A percentile compares a stretch with the other conserved stretches of the same genome.
phyloP scores from a whole-genome alignment of 306 rosid genomes.

The Trifolium repens region DNA sequence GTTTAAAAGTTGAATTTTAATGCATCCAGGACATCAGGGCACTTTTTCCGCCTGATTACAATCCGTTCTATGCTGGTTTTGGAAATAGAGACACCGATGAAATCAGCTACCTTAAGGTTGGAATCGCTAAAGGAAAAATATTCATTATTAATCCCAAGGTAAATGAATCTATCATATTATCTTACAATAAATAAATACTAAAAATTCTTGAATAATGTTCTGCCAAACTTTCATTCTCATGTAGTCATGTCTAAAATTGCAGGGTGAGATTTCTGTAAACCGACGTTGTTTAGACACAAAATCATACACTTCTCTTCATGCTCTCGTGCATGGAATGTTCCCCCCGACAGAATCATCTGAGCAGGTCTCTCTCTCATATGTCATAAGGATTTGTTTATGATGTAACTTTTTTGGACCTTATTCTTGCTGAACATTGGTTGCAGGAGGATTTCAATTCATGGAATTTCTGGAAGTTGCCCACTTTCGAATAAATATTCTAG shows the following conservation, averaged over 20 bases:
- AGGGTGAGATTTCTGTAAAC: constrained; percentile 93
- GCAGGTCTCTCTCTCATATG: constrained; percentile 55
- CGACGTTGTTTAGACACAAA: constrained; percentile 69
- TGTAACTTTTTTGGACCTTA: constrained; percentile 17
- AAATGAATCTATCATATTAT: constrained; percentile 36
- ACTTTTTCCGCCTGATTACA: constrained; percentile 83
- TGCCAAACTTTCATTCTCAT: constrained; percentile 40
- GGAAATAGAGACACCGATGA: constrained; percentile 96
- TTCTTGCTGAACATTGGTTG: constrained; percentile 38
- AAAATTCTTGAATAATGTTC: constrained; percentile 24
- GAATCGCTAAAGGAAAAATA: constrained; percentile 88
- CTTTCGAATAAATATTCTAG: constrained; percentile 36
- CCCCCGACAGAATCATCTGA: constrained; percentile 68
- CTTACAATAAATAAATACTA: constrained; percentile 7
- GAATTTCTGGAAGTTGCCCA: constrained; percentile 91
- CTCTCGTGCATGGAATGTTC: constrained; percentile 87
- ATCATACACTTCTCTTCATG: constrained; percentile 79
- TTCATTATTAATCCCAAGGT: constrained; percentile 94
- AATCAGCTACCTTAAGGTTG: constrained; percentile 89
- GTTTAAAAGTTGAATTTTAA: constrained; percentile 33
- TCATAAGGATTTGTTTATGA: constrained; percentile 13
- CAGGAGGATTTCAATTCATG: constrained; percentile 97
- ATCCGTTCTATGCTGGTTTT: constrained; percentile 98
- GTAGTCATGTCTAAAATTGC: constrained; percentile 36
- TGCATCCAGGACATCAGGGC: constrained; percentile 75